Percentiles rank a stretch among this genome's conserved stretches.
phyloP scores from a whole-genome alignment of 768 basidiomycete genomes.

The Leccinum barrowsii region DNA sequence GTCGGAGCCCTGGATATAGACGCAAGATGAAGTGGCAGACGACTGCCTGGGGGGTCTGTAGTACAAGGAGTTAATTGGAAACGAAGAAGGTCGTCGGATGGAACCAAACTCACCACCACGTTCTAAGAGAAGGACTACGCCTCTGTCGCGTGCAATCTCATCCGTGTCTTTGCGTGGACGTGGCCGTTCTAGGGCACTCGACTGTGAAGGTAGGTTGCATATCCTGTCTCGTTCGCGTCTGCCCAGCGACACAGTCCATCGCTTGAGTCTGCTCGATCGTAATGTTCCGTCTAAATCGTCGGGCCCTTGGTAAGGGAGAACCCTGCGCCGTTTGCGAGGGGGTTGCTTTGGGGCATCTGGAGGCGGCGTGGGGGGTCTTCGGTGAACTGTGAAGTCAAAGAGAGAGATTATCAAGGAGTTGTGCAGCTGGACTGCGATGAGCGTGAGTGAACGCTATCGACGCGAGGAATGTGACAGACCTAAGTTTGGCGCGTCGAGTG shows the following conservation, averaged over 20 bases:
- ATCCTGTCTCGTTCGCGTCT: slow-evolving; percentile 74
- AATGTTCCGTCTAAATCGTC: slow-evolving; percentile 53
- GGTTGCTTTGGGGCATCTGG: slow-evolving; percentile 58
- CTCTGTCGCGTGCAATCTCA: slow-evolving; percentile 69
- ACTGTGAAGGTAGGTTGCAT: slow-evolving; percentile 45
- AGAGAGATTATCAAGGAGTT: slow-evolving; percentile 82
- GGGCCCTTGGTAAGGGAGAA: slow-evolving; percentile 69
- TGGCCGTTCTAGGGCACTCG: slow-evolving; percentile 40
- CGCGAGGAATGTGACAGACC: slow-evolving; percentile 26
- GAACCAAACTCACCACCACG: slow-evolving; percentile 48
- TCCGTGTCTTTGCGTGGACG: slow-evolving; percentile 52
- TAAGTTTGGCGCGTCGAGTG: slow-evolving; percentile 57
- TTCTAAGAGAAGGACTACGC: slow-evolving; percentile 60
- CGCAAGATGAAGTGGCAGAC: slow-evolving; percentile 69
- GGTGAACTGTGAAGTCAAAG: slow-evolving; percentile 73
- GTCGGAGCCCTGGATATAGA: slow-evolving; percentile 71
- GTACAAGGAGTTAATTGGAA: neutral
- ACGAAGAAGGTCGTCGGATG: neutral
- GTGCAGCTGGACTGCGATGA: slow-evolving; percentile 65
- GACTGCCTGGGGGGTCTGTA: slow-evolving; percentile 66
- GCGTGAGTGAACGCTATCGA: slow-evolving; percentile 4
- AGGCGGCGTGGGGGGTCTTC: slow-evolving; percentile 63
- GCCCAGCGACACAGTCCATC: slow-evolving; percentile 70
- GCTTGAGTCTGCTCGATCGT: slow-evolving; percentile 63
- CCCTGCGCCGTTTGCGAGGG: slow-evolving; percentile 64